Conservation (phyloP, 495 filamentous ascomycete genomes). For the Podospora comata region DNA sequence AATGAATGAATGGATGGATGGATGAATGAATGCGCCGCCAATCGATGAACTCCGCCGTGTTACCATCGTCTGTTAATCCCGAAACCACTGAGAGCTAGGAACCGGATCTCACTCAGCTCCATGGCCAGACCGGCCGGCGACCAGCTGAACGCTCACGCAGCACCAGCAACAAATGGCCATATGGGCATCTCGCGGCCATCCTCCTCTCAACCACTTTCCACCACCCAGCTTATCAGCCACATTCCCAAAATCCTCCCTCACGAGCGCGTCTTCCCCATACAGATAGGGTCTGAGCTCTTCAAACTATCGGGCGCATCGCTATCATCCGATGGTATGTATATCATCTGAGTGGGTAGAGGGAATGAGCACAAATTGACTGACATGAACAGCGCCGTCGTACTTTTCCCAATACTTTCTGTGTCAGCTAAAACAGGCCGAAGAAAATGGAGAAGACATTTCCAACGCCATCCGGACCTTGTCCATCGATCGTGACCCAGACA, state of each 20-base stretch:
- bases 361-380: constrained; percentile 16
- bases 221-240: constrained; percentile 31
- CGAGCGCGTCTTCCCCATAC: constrained; percentile 81
- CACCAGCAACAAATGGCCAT: not conserved
- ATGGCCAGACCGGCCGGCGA: not conserved
- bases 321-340: constrained; percentile 76
- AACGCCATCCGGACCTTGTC: constrained; percentile 67
- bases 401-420: constrained; percentile 93
- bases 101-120: not conserved
- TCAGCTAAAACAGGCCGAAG: constrained; percentile 63
- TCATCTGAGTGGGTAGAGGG: constrained; percentile 11
- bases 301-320: constrained; percentile 91
- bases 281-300: constrained; percentile 90
- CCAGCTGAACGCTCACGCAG: not conserved
- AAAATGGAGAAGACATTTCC: constrained; percentile 51
- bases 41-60: not conserved
- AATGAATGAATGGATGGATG: not conserved
- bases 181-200: not conserved
- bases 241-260: constrained; percentile 61
- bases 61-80: not conserved
- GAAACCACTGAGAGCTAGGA: not conserved
- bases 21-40: not conserved
- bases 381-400: constrained; percentile 80
- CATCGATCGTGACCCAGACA: constrained; percentile 90
- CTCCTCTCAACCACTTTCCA: constrained; percentile 5